A percentile compares a stretch with the other conserved stretches of the same genome.
Conservation (phyloP, 2,329 filamentous ascomycete species). For the Fusarium udum region DNA sequence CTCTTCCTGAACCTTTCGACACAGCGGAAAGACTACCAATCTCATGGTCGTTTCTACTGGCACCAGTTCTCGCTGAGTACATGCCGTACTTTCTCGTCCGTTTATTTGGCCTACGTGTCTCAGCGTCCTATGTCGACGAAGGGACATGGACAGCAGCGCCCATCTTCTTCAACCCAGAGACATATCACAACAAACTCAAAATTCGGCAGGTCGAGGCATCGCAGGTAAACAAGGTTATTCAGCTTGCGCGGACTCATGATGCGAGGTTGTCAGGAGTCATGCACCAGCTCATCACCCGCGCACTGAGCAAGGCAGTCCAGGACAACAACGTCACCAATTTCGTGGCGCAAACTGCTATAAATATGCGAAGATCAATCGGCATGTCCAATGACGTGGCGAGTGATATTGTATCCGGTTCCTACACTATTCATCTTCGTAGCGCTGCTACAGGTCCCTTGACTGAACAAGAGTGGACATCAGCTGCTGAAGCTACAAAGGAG, state of each 20-base stretch:
- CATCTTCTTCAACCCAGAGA: conserved; percentile 22
- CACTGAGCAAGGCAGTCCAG: conserved; percentile 29
- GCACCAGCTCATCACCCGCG: conserved; percentile 34
- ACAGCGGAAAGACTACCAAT: conserved; percentile 36
- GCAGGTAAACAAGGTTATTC: conserved; percentile 10
- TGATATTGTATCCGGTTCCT: conserved; percentile 28
- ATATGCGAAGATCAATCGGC: conserved; percentile 37
- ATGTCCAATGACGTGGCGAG: conserved; percentile 29
- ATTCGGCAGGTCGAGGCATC: conserved; percentile 22
- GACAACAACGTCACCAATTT: conserved; percentile 37
- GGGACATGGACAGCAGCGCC: conserved; percentile 33
- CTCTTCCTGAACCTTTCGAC: conserved; percentile 34
- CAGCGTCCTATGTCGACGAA: conserved; percentile 15
- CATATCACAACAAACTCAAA: conserved; percentile 23
- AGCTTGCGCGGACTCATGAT: conserved; percentile 22
- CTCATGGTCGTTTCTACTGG: conserved; percentile 39
- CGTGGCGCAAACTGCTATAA: conserved; percentile 37
- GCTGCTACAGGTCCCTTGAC: conserved; percentile 13
- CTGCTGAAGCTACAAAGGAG: conserved; percentile 13
- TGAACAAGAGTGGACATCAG: conserved; percentile 33
- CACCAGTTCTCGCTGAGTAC: conserved; percentile 23
- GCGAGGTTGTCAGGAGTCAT: conserved; percentile 36
- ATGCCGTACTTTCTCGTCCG: conserved; percentile 30
- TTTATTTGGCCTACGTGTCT: conserved; percentile 25
- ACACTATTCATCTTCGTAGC: conserved; percentile 15